Conservation (phyloP, 805 yeast species). For the Zygoascus flipseniorum region DNA sequence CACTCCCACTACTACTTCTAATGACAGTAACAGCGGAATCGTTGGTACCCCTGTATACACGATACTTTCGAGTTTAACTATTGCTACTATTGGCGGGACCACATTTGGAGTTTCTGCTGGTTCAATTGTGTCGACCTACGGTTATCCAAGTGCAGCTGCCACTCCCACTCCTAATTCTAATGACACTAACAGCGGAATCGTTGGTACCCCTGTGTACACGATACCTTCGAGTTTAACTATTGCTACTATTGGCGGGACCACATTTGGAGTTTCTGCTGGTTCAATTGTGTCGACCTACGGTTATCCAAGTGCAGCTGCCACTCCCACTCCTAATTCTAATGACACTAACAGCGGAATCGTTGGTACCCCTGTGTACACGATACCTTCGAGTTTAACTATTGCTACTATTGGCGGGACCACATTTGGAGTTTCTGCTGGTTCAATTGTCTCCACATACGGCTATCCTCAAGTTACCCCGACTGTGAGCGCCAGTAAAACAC, state of each 20-base stretch:
- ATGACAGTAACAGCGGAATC: background rate
- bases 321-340: background rate
- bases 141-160: background rate
- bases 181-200: background rate
- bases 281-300: slow-evolving; percentile 2
- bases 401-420: slow-evolving; percentile 5
- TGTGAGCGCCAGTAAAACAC: background rate
- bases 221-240: background rate
- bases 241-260: slow-evolving; percentile 4
- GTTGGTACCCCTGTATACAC: slow-evolving; percentile 3
- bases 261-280: slow-evolving; percentile 1
- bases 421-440: slow-evolving; percentile 1
- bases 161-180: background rate
- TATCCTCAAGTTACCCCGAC: background rate
- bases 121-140: slow-evolving; percentile 3
- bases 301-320: background rate
- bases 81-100: slow-evolving; percentile 4
- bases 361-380: slow-evolving; percentile 2
- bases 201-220: background rate
- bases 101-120: slow-evolving; percentile 3
- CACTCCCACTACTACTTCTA: background rate
- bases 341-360: background rate
- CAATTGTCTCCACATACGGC: slow-evolving; percentile 4
- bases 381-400: slow-evolving; percentile 2
- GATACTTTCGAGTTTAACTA: slow-evolving; percentile 2